These are phyloP conservation scores for Hordeum marinum DNA, from an alignment of 176 grass and related monocot species.

Conservation along the genomic window DNA sequence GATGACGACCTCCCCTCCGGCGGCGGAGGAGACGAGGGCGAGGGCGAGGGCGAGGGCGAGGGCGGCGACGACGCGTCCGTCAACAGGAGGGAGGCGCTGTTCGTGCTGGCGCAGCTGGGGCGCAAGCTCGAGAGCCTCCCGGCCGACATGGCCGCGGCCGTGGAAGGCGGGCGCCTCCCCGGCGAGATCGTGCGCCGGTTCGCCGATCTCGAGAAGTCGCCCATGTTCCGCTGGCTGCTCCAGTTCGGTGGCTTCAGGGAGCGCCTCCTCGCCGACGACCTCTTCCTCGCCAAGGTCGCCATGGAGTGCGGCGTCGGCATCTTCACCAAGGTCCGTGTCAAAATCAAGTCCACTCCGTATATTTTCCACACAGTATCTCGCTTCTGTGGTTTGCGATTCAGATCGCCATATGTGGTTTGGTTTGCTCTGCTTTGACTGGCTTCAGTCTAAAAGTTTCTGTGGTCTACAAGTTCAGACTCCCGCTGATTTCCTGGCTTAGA, in stretches of 20 bases:
- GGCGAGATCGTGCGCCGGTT: slow-evolving; percentile 70
- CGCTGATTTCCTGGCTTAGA: no score
- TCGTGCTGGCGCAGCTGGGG: slow-evolving; percentile 72
- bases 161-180: slow-evolving; percentile 59
- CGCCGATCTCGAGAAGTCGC: slow-evolving; percentile 66
- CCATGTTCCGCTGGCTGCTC: slow-evolving; percentile 69
- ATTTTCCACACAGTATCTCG: background rate
- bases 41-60: background rate
- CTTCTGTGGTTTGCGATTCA: slow-evolving; percentile 15
- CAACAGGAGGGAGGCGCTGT: slow-evolving; percentile 57
- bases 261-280: slow-evolving; percentile 92
- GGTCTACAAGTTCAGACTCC: background rate
- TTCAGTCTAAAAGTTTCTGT: slow-evolving; percentile 7
- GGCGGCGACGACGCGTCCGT: slow-evolving; percentile 26
- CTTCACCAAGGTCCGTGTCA: slow-evolving; percentile 78
- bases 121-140: slow-evolving; percentile 81
- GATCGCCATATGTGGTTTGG: slow-evolving; percentile 24
- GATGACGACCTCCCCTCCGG: slow-evolving; percentile 21
- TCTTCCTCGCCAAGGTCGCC: slow-evolving; percentile 90
- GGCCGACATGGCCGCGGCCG: slow-evolving; percentile 66
- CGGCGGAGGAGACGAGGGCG: background rate
- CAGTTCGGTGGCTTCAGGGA: slow-evolving; percentile 97
- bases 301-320: slow-evolving; percentile 96
- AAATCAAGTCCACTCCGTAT: background rate
- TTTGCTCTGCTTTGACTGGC: slow-evolving; percentile 10